These are phyloP conservation scores for Podospora australis DNA, from an alignment of 495 filamentous ascomycete genomes.

Conservation along the genomic window DNA sequence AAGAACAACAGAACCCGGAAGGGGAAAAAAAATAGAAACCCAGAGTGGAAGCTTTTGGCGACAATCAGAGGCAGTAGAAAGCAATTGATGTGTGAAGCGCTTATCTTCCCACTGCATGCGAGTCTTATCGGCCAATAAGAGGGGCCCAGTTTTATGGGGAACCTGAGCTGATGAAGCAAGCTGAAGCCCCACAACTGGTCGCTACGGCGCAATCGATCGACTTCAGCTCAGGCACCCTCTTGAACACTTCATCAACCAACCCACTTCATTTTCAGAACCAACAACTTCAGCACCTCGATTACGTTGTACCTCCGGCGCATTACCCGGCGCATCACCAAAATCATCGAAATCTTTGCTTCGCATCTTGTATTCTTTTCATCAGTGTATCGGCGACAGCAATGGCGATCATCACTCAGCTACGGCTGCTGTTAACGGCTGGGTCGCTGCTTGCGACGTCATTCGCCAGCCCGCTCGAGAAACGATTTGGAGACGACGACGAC, in stretches of 20 bases:
- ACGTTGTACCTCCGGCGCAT: neutral
- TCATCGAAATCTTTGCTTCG: neutral
- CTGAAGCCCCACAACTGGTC: too few relatives aligned
- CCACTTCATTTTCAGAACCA: neutral
- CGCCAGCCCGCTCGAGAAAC: slow-evolving; percentile 19
- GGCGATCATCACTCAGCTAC: slow-evolving; percentile 14
- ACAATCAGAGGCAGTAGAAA: too few relatives aligned
- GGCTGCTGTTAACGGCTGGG: slow-evolving; percentile 20
- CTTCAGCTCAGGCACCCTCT: neutral
- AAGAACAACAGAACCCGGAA: too few relatives aligned
- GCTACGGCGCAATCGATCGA: too few relatives aligned
- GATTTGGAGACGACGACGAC: slow-evolving; percentile 22
- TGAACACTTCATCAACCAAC: neutral
- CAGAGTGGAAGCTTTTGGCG: too few relatives aligned
- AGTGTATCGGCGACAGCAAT: slow-evolving; percentile 8
- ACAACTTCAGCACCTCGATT: neutral
- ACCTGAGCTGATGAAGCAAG: too few relatives aligned
- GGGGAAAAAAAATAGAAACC: too few relatives aligned
- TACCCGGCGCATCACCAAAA: too few relatives aligned
- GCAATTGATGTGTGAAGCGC: too few relatives aligned
- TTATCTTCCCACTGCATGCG: too few relatives aligned
- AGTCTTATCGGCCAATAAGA: too few relatives aligned
- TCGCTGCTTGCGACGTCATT: slow-evolving; percentile 23
- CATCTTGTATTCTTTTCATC: neutral
- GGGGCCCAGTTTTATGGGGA: neutral